phyloP scores from a whole-genome alignment of 2,329 filamentous ascomycete genomes.

The Penicillium brevicompactum region DNA sequence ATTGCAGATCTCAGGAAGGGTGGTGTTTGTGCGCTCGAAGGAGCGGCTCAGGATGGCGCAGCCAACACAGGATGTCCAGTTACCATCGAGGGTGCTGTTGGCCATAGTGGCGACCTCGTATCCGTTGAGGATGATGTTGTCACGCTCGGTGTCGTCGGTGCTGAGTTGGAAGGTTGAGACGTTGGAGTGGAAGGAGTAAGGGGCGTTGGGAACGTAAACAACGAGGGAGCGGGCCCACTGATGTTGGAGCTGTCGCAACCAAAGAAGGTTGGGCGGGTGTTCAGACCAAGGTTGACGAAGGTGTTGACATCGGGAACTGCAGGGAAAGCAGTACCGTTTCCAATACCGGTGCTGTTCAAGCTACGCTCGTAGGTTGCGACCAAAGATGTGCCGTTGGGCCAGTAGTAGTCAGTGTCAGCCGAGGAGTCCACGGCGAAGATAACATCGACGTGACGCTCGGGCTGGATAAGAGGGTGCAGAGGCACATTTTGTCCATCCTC shows the following conservation, averaged over 20 bases:
- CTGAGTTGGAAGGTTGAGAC: slow-evolving; percentile 72
- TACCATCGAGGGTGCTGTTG: slow-evolving; percentile 71
- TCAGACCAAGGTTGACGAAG: slow-evolving; percentile 75
- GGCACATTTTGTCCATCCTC: slow-evolving; percentile 79
- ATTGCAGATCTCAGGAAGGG: slow-evolving; percentile 70
- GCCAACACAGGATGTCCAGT: slow-evolving; percentile 83
- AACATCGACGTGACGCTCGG: slow-evolving; percentile 71
- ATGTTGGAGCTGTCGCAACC: slow-evolving; percentile 71
- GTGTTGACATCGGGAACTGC: slow-evolving; percentile 73
- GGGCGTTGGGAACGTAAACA: slow-evolving; percentile 86
- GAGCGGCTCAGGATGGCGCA: slow-evolving; percentile 83
- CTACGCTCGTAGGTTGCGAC: slow-evolving; percentile 74
- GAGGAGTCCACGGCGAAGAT: slow-evolving; percentile 80
- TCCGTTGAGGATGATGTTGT: slow-evolving; percentile 83
- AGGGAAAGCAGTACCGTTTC: slow-evolving; percentile 72
- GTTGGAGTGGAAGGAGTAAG: slow-evolving; percentile 77
- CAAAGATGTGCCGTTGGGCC: slow-evolving; percentile 77
- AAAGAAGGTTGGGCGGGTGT: slow-evolving; percentile 76
- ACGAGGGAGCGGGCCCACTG: slow-evolving; percentile 62
- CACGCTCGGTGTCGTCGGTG: slow-evolving; percentile 67
- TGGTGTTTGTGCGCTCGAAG: slow-evolving; percentile 68
- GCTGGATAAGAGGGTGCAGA: slow-evolving; percentile 74
- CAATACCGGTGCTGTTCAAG: slow-evolving; percentile 54
- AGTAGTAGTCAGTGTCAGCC: slow-evolving; percentile 68
- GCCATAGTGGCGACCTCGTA: slow-evolving; percentile 81